A percentile compares a stretch with the other conserved stretches of the same genome.
These are phyloP conservation scores for Botrytis cinerea DNA, from an alignment of 2,329 filamentous ascomycete genomes.

Conservation along the genomic window DNA sequence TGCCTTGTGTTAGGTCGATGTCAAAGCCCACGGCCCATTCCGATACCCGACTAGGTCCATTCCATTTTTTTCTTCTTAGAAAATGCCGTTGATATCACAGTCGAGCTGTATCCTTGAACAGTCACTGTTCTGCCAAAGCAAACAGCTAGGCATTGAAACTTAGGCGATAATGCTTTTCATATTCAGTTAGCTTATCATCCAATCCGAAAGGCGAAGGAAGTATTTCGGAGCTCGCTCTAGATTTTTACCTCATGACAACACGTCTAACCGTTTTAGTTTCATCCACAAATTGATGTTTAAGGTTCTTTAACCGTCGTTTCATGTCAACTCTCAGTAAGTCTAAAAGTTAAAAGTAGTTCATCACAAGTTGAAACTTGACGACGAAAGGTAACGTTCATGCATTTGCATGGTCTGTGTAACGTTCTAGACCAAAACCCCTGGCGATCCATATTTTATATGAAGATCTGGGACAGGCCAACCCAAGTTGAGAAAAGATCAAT, in stretches of 20 bases:
- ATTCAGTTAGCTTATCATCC: not conserved
- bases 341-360: not conserved
- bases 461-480: not conserved
- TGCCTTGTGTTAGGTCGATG: not conserved
- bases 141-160: not conserved
- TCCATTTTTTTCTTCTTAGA: not conserved
- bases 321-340: not conserved
- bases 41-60: not conserved
- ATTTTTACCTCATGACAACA: not conserved
- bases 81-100: no score
- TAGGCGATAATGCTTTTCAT: not conserved
- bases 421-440: not conserved
- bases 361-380: not conserved
- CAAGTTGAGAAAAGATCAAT: not conserved
- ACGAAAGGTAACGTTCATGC: slow-evolving; percentile 10
- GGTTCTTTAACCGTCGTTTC: not conserved
- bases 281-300: not conserved
- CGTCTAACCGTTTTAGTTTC: not conserved
- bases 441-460: not conserved
- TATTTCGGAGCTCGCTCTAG: not conserved
- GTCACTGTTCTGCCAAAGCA: not conserved
- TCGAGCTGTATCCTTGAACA: not conserved
- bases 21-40: not conserved
- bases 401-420: slow-evolving; percentile 2
- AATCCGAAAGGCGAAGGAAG: not conserved